Percentiles rank a stretch among this genome's conserved stretches.
These are phyloP conservation scores for Sordariomycetes sp. DNA, from an alignment of 2,329 filamentous ascomycete genomes.

Conservation along the genomic window DNA sequence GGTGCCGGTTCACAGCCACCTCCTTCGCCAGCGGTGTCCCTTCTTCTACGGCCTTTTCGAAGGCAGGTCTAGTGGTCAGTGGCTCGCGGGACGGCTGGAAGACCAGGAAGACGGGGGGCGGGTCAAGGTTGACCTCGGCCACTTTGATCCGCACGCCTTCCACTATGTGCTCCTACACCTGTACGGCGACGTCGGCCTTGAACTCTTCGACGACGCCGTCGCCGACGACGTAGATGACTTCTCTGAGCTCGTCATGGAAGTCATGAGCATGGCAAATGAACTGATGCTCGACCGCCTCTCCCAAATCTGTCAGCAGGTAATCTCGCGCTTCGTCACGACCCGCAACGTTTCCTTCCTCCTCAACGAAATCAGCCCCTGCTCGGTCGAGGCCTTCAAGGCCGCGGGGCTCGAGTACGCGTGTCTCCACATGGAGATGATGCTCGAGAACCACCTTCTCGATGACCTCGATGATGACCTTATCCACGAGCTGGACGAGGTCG, in stretches of 20 bases:
- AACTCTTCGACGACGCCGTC: conserved; percentile 69
- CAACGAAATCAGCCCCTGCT: conserved; percentile 75
- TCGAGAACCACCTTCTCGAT: conserved; percentile 80
- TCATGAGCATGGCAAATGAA: conserved; percentile 83
- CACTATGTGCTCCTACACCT: conserved; percentile 66
- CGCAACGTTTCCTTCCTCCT: conserved; percentile 78
- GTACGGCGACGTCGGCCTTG: conserved; percentile 69
- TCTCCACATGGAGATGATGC: conserved; percentile 78
- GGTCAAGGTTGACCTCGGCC: conserved; percentile 68
- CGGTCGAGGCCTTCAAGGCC: conserved; percentile 75
- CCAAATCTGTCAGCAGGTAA: conserved; percentile 73
- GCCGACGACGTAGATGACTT: conserved; percentile 67
- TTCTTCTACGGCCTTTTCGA: conserved; percentile 88
- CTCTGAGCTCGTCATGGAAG: conserved; percentile 78
- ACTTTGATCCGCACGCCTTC: conserved; percentile 64
- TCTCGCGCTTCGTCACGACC: conserved; percentile 73
- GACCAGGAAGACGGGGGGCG: conserved; percentile 14
- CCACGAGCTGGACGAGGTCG: conserved; percentile 63
- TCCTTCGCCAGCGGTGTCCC: conserved; percentile 73
- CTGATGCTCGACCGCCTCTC: conserved; percentile 87
- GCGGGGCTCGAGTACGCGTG: conserved; percentile 84
- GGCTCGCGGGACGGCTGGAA: conserved; percentile 61
- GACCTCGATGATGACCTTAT: conserved; percentile 78
- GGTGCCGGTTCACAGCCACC: conserved; percentile 59
- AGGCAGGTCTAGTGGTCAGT: conserved; percentile 73